Evolutionary conservation across 805 yeast genomes (phyloP), one percentile per base, ranked within the genome.

Genomic region (Pichia cabralensis): DNA sequence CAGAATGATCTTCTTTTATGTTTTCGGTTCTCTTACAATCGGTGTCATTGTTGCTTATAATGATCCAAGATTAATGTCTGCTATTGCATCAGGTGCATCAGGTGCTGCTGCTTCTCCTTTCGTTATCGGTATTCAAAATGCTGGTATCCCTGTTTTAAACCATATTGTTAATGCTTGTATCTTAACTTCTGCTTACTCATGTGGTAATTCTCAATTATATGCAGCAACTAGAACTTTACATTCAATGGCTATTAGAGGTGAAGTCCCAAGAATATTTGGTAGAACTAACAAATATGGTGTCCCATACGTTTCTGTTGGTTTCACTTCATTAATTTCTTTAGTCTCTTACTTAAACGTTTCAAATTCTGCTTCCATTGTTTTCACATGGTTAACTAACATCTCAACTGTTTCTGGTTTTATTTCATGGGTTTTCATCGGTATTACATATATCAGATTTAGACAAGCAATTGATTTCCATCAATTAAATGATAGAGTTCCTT

Each of bases 91-190:
- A 24, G 76, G 74, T 42, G 31, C 54, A 8, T 42, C 56, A 3
- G 71, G 75, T 42, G 80, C 80, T 18, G 67, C 76, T 21, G 76
- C 78, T 13, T 74, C 80, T 22, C 81, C 82, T 3, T 76, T 74
- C 44, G 80, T 76, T 36, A 67, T 76, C 47, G 81, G 79, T 30
- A 74, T 71, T 47, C 68, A 67, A 56, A 69, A 64, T 48, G 80
- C 77, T 5, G 77, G 80, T 32, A 67, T 74, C 30, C 63, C 60
- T 17, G 77, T 69, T 6, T 59, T 75, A 42, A 71, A 76, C 47
- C 77, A 74, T 44, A 71, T 76, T 42, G 65, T 76, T 47, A 76
- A 76, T 47, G 82, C 71, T 9, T 71, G 67, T 34, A 71, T 76
- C 44, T 58, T 76, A 50, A 63, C 76, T 4, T 74, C 80, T 29